Evolutionary conservation across 2,329 filamentous ascomycete genomes (phyloP), one percentile per base, ranked within the genome.

Genomic region (Cordyceps tenuipes): DNA sequence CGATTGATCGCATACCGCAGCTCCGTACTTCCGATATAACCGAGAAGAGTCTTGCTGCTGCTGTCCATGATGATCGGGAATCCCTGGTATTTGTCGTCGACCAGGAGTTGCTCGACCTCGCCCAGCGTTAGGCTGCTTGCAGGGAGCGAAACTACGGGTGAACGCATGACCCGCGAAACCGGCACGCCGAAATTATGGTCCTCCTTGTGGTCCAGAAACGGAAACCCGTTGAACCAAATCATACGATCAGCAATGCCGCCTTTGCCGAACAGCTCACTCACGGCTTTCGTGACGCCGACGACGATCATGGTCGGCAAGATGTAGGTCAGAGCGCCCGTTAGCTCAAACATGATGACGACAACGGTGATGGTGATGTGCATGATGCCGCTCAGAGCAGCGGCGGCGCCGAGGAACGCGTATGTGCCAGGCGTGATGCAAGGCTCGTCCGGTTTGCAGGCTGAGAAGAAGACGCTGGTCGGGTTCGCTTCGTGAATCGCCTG

Each of bases 251-350:
- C 94, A 61, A 99, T 97, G 51, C 94, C 94, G 34, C 93, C 94
- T 70, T 93, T 95, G n/a, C 91, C 91, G 69, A 96, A 94, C 13
- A 91, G 80, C 65, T 96, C 91, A 63, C 89, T 87, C 51, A 99
- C 90, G 15, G 90, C 90, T 77, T 99, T 99, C 44, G 93, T 97
- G 36, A 97, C 89, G 53, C 94, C 94, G 2, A 97, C 94, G 0
- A 97, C 94, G 66, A 99, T 97, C 94, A 99, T 99, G 15, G 93
- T 97, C 0, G 94, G 94, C 31, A 99, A 77, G 64, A 99, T 97
- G 70, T 99, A 99, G 1, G 92, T 96, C 62, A 97, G 77, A 7
- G 94, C 94, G n/a, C 94, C 94, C 0, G 94, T 99, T 53, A 99
- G 82, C 74, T 99, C 94, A 69, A 97, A 97, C 94, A 99, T 97